Base-by-base conservation (phyloP, 2,329 filamentous ascomycete genomes). In the Grosmannia penicillata region DNA sequence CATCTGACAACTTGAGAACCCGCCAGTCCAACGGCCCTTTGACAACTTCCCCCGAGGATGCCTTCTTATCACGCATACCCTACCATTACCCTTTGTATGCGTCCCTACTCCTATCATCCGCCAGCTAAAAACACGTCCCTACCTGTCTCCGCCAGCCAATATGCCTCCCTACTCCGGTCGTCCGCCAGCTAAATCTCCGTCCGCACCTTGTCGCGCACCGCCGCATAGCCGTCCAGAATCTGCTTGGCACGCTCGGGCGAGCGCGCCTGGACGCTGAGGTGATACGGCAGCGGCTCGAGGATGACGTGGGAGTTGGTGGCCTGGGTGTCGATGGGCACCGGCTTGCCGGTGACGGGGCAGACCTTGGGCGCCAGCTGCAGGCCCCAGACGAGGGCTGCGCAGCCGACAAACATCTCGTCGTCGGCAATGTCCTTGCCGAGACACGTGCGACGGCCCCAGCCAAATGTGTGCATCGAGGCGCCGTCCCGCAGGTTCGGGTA, bases 361-460 rank as follows among this genome's bases (percentile, higher is more conserved):
- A 46, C 53, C 51, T 60, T 61, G 23, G 51, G 52, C 4, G 36
- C 47, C 36, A 69, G 53, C 38, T 65, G 51, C 44, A 70, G 69
- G 0, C 59, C 66, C 68, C 67, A 72, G 28, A 66, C 59, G 9
- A 68, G 50, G 7, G 53, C 54, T 4, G 65, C 65, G 18, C 61
- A 65, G 8, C 62, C 58, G 33, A 70, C 57, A 46, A 70, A 66
- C 48, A 70, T 62, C 54, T 75, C 70, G 48, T 73, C 68, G 48
- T 77, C 71, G 21, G 71, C 75, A 33, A 79, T 66, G 39, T 69
- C 68, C 56, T 75, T 70, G 6, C 74, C 75, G 5, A 77, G 63
- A 47, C 75, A 80, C 13, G 68, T 66, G 44, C 75, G 65, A 31
- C 74, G 70, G 25, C 75, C 75, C 61, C 66, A 78, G 22, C 75